Base-by-base conservation (phyloP, 352 stramenopile species). In the Globisporangium spiculum region DNA sequence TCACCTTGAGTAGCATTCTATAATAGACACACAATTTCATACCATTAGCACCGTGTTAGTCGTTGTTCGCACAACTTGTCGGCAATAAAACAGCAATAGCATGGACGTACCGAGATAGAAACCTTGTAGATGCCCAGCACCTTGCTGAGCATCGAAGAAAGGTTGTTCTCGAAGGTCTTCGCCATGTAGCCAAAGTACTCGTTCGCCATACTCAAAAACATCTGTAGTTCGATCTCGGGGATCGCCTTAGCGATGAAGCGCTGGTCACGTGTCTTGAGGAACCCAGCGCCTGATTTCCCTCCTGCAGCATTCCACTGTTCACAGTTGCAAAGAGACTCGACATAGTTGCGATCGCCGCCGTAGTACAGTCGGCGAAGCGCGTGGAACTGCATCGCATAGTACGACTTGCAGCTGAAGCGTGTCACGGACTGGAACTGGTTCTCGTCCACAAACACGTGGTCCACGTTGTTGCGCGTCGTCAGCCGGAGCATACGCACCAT, bases 181-280 rank as follows among this genome's bases (percentile, higher is more conserved):
- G 87, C 89, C 84, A 96, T 92, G 74, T 96, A 95, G 61, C 82
- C 80, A 63, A 96, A 96, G 66, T 96, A 96, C 63, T 94, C 88
- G 72, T 92, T 93, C 55, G 87, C 87, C 86, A 95, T 93, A 56
- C 87, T 94, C 66, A 96, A 67, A 62, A 96, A 96, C 89, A 96
- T 95, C 57, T 94, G 86, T 18, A 96, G 67, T 57, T 96, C 86
- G 32, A 93, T 95, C 60, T 92, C 80, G 1, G 89, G 87, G 56
- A 96, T 94, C 1, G 84, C 89, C 62, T 96, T 96, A 1, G 86
- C 86, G 41, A 96, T 93, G 52, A 96, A 96, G 9, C 89, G 83
- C 68, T 96, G 80, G 57, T 96, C 89, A n/a, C 76, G 75, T 8
- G 89, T 96, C 71, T 94, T 94, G 53, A 96, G 58, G 44, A 96